Percentiles rank a stretch among this genome's conserved stretches.
These are phyloP conservation scores for Abrus precatorius DNA, from an alignment of 306 rosid species.

Conservation along the genomic window DNA sequence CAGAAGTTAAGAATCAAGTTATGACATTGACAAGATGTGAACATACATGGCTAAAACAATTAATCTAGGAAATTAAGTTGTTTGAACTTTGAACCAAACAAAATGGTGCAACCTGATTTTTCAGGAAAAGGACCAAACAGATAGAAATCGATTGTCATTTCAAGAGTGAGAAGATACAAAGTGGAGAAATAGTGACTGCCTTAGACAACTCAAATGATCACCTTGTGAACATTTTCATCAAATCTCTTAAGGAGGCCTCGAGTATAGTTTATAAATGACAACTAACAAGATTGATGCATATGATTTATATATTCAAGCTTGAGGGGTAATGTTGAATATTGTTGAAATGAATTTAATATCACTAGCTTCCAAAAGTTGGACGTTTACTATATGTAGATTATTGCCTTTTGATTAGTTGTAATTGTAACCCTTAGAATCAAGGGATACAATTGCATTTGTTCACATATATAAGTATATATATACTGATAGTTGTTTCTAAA, in stretches of 20 bases:
- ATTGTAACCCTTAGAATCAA: not conserved
- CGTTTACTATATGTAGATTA: not conserved
- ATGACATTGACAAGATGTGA: not conserved
- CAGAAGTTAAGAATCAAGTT: not conserved
- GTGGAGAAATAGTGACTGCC: not conserved
- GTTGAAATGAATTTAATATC: not conserved
- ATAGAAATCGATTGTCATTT: no score
- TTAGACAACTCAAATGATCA: not conserved
- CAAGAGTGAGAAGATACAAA: not conserved
- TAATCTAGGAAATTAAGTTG: not conserved
- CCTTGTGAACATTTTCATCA: not conserved
- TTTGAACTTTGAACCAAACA: not conserved
- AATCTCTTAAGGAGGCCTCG: not conserved
- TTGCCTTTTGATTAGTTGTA: not conserved
- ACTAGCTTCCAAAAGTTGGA: not conserved
- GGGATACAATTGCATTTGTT: not conserved
- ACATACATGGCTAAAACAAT: not conserved
- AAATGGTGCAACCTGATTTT: not conserved
- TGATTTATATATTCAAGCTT: not conserved
- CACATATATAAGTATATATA: not conserved
- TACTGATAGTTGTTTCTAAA: not conserved
- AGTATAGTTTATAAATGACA: not conserved
- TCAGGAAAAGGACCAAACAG: not conserved
- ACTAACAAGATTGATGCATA: not conserved
- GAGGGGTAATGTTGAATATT: not conserved